Evolutionary conservation across 192 early-diverging fungal genomes (phyloP).

Genomic region (Backusella morwellensis): DNA sequence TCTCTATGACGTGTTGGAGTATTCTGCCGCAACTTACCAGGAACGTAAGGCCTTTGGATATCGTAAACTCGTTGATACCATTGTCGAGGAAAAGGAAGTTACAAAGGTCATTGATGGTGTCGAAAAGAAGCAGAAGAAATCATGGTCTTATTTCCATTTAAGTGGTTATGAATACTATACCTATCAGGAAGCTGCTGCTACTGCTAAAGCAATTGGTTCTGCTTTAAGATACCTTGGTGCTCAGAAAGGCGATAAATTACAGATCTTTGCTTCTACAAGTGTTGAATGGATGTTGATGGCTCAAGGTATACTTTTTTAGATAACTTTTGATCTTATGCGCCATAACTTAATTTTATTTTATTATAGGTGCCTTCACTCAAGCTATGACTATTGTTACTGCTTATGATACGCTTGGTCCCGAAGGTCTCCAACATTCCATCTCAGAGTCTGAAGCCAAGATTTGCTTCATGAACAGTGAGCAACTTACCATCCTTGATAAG

Average conservation of each 20-base stretch:
- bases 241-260: slow-evolving; percentile 22
- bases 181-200: slow-evolving; percentile 63
- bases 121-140: slow-evolving; percentile 66
- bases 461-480: slow-evolving; percentile 74
- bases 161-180: slow-evolving; percentile 76
- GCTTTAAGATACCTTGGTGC: slow-evolving; percentile 26
- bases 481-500: slow-evolving; percentile 60
- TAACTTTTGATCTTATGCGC: neutral
- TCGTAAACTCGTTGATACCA: slow-evolving; percentile 58
- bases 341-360: neutral
- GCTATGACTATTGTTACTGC: slow-evolving; percentile 80
- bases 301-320: slow-evolving; percentile 22
- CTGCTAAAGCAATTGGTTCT: slow-evolving; percentile 54
- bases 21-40: slow-evolving; percentile 53
- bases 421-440: slow-evolving; percentile 69
- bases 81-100: slow-evolving; percentile 75
- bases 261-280: slow-evolving; percentile 36
- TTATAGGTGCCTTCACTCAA: slow-evolving; percentile 61
- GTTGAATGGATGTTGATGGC: slow-evolving; percentile 36
- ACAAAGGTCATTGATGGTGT: slow-evolving; percentile 56
- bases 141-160: slow-evolving; percentile 79
- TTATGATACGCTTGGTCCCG: slow-evolving; percentile 82
- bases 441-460: slow-evolving; percentile 66
- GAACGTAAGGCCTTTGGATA: slow-evolving; percentile 67
- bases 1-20: slow-evolving; percentile 66